Evolutionary conservation across 495 filamentous ascomycete species (phyloP).

Genomic region (Hyaloscypha hepaticicola): DNA sequence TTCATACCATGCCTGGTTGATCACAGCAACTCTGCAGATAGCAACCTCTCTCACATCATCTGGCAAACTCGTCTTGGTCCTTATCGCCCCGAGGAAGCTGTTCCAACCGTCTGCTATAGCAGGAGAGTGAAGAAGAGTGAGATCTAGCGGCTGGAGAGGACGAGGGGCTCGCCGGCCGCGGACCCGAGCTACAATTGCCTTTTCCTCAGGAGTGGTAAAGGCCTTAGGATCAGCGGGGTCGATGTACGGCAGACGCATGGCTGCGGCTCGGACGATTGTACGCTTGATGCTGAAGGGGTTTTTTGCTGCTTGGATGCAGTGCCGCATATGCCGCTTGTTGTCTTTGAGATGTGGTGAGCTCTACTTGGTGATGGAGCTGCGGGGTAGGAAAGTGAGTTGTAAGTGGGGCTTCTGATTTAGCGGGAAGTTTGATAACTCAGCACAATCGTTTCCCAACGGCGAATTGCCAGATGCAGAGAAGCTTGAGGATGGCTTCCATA

Average conservation of each 20-base stretch:
- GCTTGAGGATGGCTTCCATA: background rate
- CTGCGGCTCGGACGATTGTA: constrained; percentile 26
- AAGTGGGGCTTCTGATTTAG: background rate
- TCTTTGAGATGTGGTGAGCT: background rate
- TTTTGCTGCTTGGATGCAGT: background rate
- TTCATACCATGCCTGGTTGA: constrained; percentile 75
- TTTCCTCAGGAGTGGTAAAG: constrained; percentile 42
- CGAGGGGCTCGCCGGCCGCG: constrained; percentile 61
- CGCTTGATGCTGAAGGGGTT: background rate
- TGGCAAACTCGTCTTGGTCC: constrained; percentile 60
- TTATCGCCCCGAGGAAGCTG: constrained; percentile 71
- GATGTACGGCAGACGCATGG: constrained; percentile 73
- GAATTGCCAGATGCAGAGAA: background rate
- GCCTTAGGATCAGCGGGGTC: constrained; percentile 52
- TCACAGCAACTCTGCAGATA: constrained; percentile 71
- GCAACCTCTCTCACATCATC: constrained; percentile 66
- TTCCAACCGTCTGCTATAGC: constrained; percentile 79
- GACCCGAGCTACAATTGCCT: constrained; percentile 60
- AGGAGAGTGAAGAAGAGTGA: constrained; percentile 70
- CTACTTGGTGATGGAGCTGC: background rate
- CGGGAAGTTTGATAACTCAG: background rate
- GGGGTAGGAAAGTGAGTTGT: background rate
- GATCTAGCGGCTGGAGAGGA: constrained; percentile 68
- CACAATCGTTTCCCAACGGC: background rate
- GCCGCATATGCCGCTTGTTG: background rate